Evolutionary conservation across 2,329 filamentous ascomycete genomes (phyloP).

Genomic region (Westerdykella aurantiaca): DNA sequence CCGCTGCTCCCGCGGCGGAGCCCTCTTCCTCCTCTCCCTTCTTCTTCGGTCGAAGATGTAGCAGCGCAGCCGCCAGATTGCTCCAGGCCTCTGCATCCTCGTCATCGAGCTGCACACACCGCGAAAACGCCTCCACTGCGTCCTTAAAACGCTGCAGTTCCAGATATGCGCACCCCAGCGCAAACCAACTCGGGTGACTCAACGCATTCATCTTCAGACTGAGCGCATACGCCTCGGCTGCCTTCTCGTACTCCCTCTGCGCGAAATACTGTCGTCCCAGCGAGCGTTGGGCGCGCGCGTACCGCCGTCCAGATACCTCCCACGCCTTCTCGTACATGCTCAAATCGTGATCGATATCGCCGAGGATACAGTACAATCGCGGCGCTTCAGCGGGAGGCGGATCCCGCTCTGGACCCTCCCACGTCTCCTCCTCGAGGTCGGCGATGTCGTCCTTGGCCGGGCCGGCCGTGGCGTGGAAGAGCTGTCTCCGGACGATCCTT

Average conservation of each 20-base stretch:
- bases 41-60: conserved; percentile 55
- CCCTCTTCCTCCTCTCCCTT: conserved; percentile 36
- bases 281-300: conserved; percentile 79
- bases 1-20: neutral
- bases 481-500: conserved; percentile 66
- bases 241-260: conserved; percentile 59
- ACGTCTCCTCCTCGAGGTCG: conserved; percentile 43
- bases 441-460: conserved; percentile 28
- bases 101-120: conserved; percentile 79
- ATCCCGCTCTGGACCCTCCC: conserved; percentile 63
- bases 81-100: conserved; percentile 91
- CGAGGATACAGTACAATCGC: conserved; percentile 85
- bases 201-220: conserved; percentile 75
- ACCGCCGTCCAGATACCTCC: conserved; percentile 74
- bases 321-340: conserved; percentile 78
- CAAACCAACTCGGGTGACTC: conserved; percentile 80
- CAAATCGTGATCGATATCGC: conserved; percentile 74
- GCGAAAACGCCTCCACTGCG: conserved; percentile 75
- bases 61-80: conserved; percentile 80
- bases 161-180: conserved; percentile 81
- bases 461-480: conserved; percentile 62
- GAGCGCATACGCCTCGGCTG: conserved; percentile 70
- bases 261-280: conserved; percentile 73
- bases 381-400: conserved; percentile 77
- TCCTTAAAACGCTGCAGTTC: conserved; percentile 70